phyloP scores from a whole-genome alignment of 2,329 filamentous ascomycete species.

The Neospermospora avenae region DNA sequence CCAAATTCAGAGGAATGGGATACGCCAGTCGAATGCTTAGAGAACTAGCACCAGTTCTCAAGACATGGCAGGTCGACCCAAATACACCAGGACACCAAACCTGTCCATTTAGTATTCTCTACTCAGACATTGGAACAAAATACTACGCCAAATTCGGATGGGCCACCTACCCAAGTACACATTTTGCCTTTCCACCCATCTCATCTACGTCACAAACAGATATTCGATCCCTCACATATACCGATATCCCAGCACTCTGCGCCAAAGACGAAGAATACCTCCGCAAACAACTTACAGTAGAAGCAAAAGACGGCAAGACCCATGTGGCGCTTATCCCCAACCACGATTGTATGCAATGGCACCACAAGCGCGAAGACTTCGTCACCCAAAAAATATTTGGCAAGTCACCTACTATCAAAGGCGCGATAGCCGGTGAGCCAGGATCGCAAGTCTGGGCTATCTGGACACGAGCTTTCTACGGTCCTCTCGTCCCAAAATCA shows the following conservation, averaged over 20 bases:
- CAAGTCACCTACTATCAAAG: constrained; percentile 57
- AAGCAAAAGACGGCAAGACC: constrained; percentile 41
- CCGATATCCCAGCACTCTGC: constrained; percentile 61
- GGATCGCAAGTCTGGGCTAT: constrained; percentile 67
- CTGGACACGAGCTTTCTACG: constrained; percentile 67
- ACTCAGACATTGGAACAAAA: constrained; percentile 78
- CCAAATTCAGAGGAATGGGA: constrained; percentile 63
- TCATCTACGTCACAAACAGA: constrained; percentile 27
- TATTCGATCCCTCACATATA: constrained; percentile 47
- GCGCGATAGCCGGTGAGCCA: constrained; percentile 55
- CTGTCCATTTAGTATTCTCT: constrained; percentile 71
- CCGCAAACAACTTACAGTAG: constrained; percentile 45
- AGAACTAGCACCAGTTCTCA: constrained; percentile 56
- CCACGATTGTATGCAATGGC: constrained; percentile 67
- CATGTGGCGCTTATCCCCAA: constrained; percentile 67
- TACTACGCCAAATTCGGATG: constrained; percentile 81
- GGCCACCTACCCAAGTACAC: constrained; percentile 68
- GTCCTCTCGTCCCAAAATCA: constrained; percentile 41
- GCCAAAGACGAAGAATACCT: constrained; percentile 62
- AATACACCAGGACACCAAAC: constrained; percentile 37
- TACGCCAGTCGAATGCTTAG: constrained; percentile 76
- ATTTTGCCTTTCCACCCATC: constrained; percentile 57
- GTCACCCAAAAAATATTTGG: constrained; percentile 62
- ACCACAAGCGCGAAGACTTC: constrained; percentile 78
- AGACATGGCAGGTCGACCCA: constrained; percentile 48